phyloP scores from a whole-genome alignment of 192 early-diverging fungal species.

The Linnemannia hyalina region DNA sequence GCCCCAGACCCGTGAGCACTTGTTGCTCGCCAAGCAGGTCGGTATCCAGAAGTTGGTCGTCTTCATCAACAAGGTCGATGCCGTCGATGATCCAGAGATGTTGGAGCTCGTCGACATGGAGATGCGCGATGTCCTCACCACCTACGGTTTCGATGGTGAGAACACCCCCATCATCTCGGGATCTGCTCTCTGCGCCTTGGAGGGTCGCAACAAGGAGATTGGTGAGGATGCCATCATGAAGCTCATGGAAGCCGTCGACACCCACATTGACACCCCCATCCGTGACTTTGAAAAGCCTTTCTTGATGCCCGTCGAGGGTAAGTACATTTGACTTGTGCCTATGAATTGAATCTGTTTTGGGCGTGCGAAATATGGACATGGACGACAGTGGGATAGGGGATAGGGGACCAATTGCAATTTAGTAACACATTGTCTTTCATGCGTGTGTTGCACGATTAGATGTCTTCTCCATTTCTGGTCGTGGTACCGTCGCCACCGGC shows the following conservation, averaged over 20 bases:
- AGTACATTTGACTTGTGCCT: not conserved
- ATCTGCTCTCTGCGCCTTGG: constrained; percentile 95
- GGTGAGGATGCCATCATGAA: constrained; percentile 90
- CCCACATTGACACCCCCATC: constrained; percentile 89
- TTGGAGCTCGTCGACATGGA: constrained; percentile 99
- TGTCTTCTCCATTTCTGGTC: constrained; percentile 97
- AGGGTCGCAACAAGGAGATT: constrained; percentile 90
- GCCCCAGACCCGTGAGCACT: constrained; percentile 99
- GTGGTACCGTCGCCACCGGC: constrained; percentile 96
- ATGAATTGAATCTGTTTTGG: not conserved
- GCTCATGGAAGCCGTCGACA: constrained; percentile 95
- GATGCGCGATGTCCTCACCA: constrained; percentile 93
- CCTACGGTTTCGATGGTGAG: constrained; percentile 96
- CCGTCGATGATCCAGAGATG: constrained; percentile 97
- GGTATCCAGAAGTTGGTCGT: constrained; percentile 94
- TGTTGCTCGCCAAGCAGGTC: constrained; percentile 96
- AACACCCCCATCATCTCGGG: constrained; percentile 92
- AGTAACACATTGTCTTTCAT: not conserved
- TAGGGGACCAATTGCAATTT: not conserved
- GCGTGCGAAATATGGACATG: not conserved
- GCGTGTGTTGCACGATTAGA: constrained; percentile 60
- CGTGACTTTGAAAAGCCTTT: constrained; percentile 99
- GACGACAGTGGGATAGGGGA: not conserved
- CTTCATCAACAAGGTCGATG: constrained; percentile 99
- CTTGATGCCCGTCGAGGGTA: constrained; percentile 97